These are phyloP conservation scores for Physcomitrium patens DNA, from an alignment of 225 moss, liverwort and hornwort species.

Conservation along the genomic window DNA sequence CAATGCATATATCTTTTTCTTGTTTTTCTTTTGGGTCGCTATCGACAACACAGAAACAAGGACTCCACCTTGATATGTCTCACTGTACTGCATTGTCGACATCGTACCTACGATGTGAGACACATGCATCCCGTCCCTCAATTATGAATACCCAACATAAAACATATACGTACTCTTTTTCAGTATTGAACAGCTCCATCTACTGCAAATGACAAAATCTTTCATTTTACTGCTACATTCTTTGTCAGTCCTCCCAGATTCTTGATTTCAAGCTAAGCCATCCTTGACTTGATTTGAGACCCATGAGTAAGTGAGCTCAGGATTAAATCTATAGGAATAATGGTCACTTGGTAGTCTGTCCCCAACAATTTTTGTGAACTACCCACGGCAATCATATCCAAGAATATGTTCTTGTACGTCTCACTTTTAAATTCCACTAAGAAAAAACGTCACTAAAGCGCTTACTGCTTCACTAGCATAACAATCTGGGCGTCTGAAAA, in stretches of 20 bases:
- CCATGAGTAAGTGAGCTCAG: neutral
- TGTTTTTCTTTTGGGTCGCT: neutral
- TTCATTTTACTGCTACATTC: neutral
- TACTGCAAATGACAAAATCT: neutral
- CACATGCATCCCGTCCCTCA: neutral
- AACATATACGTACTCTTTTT: accelerated
- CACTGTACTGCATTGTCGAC: neutral
- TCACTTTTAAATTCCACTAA: neutral
- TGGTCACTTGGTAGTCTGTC: neutral
- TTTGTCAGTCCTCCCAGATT: neutral
- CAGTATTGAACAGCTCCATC: neutral
- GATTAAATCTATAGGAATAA: too few species aligned
- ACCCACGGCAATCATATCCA: neutral
- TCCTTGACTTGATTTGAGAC: neutral
- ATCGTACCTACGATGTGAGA: neutral
- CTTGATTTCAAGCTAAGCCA: neutral
- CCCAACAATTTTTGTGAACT: neutral
- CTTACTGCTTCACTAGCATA: neutral
- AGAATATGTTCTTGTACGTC: neutral
- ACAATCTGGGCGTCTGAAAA: neutral
- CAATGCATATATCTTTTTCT: neutral
- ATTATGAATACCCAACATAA: neutral
- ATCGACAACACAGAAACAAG: neutral
- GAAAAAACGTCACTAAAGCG: neutral
- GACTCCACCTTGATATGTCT: neutral